Percentiles rank a stretch among this genome's conserved stretches.
phyloP scores from a whole-genome alignment of 805 yeast genomes.

The Spathaspora arborariae region DNA sequence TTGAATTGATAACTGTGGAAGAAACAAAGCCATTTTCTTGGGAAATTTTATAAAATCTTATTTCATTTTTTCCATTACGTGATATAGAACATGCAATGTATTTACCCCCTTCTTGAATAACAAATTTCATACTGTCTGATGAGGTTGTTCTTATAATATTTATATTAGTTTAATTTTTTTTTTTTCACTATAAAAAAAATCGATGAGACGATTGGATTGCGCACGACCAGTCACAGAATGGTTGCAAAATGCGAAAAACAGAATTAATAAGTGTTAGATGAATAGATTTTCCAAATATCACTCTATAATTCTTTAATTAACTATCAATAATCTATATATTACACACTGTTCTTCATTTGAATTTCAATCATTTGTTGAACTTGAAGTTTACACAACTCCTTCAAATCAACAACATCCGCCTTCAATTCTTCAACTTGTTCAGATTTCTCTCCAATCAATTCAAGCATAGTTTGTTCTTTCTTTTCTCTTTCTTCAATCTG shows the following conservation, averaged over 20 bases:
- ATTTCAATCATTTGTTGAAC: slow-evolving; percentile 80
- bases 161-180: background rate
- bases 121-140: background rate
- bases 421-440: slow-evolving; percentile 80
- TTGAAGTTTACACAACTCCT: slow-evolving; percentile 77
- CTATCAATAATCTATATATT: background rate
- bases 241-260: no score
- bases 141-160: background rate
- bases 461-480: slow-evolving; percentile 56
- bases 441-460: slow-evolving; percentile 78
- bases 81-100: slow-evolving; percentile 5
- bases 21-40: slow-evolving; percentile 1
- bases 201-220: background rate
- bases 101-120: slow-evolving; percentile 1
- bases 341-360: slow-evolving; percentile 27
- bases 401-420: slow-evolving; percentile 87
- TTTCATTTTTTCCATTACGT: slow-evolving; percentile 5
- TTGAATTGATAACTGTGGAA: background rate
- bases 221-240: background rate
- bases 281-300: no score
- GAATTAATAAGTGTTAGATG: no score
- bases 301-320: no score
- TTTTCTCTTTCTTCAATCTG: slow-evolving; percentile 33
- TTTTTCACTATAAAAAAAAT: background rate
- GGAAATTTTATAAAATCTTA: slow-evolving; percentile 5